Conservation (phyloP, 2,329 filamentous ascomycete species). For the Botrytis elliptica region DNA sequence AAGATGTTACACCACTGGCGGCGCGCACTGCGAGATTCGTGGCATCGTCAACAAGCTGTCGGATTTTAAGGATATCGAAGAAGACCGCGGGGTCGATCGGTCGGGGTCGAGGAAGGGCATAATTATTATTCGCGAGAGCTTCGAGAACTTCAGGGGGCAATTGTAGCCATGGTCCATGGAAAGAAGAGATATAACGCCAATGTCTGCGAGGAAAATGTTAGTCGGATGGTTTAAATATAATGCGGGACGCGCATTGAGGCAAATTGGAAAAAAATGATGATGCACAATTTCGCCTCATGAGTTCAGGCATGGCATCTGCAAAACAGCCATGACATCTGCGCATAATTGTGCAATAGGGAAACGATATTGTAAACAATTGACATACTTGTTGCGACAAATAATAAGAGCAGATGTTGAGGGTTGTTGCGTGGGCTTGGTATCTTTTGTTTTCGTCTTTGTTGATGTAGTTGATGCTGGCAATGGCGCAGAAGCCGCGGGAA, state of each 20-base stretch:
- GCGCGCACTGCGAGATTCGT: slow-evolving; percentile 75
- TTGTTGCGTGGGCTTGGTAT: slow-evolving; percentile 35
- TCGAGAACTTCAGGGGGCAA: slow-evolving; percentile 77
- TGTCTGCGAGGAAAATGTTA: slow-evolving; percentile 53
- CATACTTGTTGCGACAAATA: slow-evolving; percentile 69
- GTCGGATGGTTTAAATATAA: neutral
- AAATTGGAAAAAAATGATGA: neutral
- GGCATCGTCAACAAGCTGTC: slow-evolving; percentile 75
- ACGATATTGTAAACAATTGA: slow-evolving; percentile 30
- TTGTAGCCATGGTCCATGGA: slow-evolving; percentile 80
- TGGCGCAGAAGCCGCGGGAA: slow-evolving; percentile 27
- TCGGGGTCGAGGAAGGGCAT: slow-evolving; percentile 70
- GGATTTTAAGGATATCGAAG: slow-evolving; percentile 82
- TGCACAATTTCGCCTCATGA: slow-evolving; percentile 13
- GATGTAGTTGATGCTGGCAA: slow-evolving; percentile 27
- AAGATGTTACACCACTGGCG: slow-evolving; percentile 68
- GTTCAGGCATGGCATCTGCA: slow-evolving; percentile 15
- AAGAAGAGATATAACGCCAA: slow-evolving; percentile 82
- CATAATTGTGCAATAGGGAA: neutral
- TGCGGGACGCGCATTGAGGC: slow-evolving; percentile 9
- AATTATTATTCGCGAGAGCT: slow-evolving; percentile 75
- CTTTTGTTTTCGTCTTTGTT: slow-evolving; percentile 35
- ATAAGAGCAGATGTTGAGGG: slow-evolving; percentile 52
- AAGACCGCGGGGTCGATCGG: slow-evolving; percentile 78
- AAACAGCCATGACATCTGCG: slow-evolving; percentile 1